phyloP scores from a whole-genome alignment of 805 yeast species.

The Wickerhamomyces silvicola region DNA sequence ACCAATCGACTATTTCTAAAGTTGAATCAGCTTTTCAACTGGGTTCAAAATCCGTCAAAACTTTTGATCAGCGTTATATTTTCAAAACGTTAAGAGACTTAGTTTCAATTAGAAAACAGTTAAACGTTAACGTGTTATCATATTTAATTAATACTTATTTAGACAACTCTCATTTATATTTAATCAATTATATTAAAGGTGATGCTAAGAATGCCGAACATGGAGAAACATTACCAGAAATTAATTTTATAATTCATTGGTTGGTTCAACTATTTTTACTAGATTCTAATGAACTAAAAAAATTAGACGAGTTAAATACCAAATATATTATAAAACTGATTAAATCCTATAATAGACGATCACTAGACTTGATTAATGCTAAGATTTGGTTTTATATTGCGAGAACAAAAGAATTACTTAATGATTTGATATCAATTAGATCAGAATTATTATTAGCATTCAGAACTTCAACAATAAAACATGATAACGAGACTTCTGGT shows the following conservation, averaged over 20 bases:
- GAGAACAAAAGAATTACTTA: slow-evolving; percentile 63
- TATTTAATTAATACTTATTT: slow-evolving; percentile 58
- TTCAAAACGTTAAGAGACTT: slow-evolving; percentile 81
- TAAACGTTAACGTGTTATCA: slow-evolving; percentile 49
- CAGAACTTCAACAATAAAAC: slow-evolving; percentile 85
- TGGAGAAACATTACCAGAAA: slow-evolving; percentile 60
- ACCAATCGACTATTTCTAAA: slow-evolving; percentile 25
- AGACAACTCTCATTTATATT: slow-evolving; percentile 32
- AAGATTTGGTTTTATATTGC: slow-evolving; percentile 90
- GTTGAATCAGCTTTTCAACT: slow-evolving; percentile 27
- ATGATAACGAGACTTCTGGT: slow-evolving; percentile 88
- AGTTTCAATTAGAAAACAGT: slow-evolving; percentile 62
- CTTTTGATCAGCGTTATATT: slow-evolving; percentile 81
- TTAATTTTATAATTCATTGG: slow-evolving; percentile 73
- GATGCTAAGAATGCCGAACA: slow-evolving; percentile 30
- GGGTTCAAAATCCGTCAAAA: slow-evolving; percentile 51
- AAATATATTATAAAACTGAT: slow-evolving; percentile 41
- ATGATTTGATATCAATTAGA: slow-evolving; percentile 51
- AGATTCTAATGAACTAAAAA: slow-evolving; percentile 47
- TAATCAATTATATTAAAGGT: slow-evolving; percentile 35
- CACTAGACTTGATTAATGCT: slow-evolving; percentile 80
- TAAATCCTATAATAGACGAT: slow-evolving; percentile 65
- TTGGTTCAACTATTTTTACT: slow-evolving; percentile 71
- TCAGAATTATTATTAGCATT: slow-evolving; percentile 65
- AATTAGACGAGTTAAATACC: slow-evolving; percentile 47